Evolutionary conservation across 23 red algal species (phyloP).

Genomic region (Gracilaria gracilis): DNA sequence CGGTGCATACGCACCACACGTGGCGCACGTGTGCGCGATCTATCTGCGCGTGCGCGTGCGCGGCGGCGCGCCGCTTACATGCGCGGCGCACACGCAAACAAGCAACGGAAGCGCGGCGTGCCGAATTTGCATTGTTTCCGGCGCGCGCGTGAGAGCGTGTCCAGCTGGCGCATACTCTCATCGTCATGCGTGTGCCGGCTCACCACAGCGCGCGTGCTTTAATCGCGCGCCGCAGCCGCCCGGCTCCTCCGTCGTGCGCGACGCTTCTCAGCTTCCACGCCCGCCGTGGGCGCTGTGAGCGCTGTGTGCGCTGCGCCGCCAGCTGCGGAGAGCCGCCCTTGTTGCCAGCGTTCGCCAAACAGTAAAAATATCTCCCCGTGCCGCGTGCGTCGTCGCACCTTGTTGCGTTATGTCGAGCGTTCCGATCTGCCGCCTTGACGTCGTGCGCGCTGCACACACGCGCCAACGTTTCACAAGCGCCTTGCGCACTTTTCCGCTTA

Average conservation of each 20-base stretch:
- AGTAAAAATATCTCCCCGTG: background rate
- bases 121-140: constrained; percentile 18
- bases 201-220: background rate
- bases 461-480: too few relatives aligned
- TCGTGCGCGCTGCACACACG: too few relatives aligned
- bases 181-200: background rate
- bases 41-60: background rate
- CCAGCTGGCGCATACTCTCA: background rate
- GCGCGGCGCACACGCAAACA: background rate
- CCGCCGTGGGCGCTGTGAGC: too few relatives aligned
- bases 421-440: constrained; percentile 11
- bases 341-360: background rate
- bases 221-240: too few relatives aligned
- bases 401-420: background rate
- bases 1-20: background rate
- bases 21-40: background rate
- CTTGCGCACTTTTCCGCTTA: too few relatives aligned
- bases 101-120: background rate
- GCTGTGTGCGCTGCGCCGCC: too few relatives aligned
- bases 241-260: background rate
- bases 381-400: background rate
- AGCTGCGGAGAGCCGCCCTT: background rate
- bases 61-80: background rate
- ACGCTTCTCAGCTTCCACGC: too few relatives aligned
- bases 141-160: background rate